Base-by-base conservation (phyloP, 2,329 filamentous ascomycete species). In the Clonostachys rhizophaga region DNA sequence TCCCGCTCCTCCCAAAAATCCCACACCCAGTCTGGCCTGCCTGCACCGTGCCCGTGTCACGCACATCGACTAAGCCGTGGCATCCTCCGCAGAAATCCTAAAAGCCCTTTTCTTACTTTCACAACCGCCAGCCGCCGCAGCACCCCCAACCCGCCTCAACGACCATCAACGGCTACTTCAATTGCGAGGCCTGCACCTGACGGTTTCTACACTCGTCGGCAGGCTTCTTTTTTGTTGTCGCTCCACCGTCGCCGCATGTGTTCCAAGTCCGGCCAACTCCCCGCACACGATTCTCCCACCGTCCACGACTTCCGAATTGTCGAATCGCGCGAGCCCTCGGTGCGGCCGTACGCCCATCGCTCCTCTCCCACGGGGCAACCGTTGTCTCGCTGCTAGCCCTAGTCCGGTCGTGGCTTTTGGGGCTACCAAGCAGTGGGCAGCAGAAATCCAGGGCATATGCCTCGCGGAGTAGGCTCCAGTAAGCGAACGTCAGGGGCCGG, bases 401-500 rank as follows among this genome's bases (percentile, higher is more conserved):
- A 10, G 14, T n/a, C 17, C 36, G 36, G 14, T n/a, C 36, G 36
- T n/a, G 17, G 14, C 36, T 18, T 18, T 5, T 11, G 36, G 17
- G 17, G 36, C 14, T 39, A 9, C 14, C 36, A 14, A 18, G 17
- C 36, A 39, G 36, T 39, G 14, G 36, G 14, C 14, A 39, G 14
- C 36, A 55, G 55, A 54, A 57, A 58, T 50, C 54, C 54, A 55
- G 59, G 61, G 69, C 75, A 75, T 75, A 83, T 83, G 79, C 78
- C 79, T 82, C 79, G 79, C 65, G 75, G 71, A 62, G 71, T 76
- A 59, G 72, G 69, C 65, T 75, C 75, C 65, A 66, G 72, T 66
- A 83, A 83, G 75, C 78, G 78, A 80, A 76, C 81, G 67, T 73
- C 75, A 71, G 76, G 74, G 70, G 74, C 75, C 64, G 86, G 75